phyloP scores from a whole-genome alignment of 2,329 filamentous ascomycete genomes.

The Alternaria alternata region DNA sequence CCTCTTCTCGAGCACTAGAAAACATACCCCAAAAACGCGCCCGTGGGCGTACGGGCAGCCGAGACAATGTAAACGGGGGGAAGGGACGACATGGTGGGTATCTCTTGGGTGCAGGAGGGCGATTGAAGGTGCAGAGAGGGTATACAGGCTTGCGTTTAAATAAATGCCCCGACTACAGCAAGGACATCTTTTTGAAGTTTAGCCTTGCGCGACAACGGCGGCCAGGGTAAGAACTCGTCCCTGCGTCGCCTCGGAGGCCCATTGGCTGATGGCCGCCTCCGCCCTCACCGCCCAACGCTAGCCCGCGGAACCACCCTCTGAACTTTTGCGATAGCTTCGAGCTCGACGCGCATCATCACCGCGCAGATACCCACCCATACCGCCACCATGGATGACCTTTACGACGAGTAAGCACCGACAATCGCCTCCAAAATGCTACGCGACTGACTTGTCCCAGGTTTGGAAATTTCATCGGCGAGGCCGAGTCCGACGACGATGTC shows the following conservation, averaged over 20 bases:
- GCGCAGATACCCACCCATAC: conserved; percentile 20
- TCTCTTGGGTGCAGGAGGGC: conserved; percentile 11
- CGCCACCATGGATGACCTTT: conserved; percentile 86
- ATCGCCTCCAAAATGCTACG: neutral
- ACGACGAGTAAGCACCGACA: conserved; percentile 76
- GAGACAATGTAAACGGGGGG: conserved; percentile 97
- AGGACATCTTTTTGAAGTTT: conserved; percentile 27
- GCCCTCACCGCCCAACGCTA: conserved; percentile 37
- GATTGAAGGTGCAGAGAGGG: conserved; percentile 11
- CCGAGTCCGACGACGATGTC: conserved; percentile 87
- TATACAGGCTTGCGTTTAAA: conserved; percentile 3
- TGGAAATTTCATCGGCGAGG: conserved; percentile 97
- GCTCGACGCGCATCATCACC: conserved; percentile 30
- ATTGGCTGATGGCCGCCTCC: conserved; percentile 22
- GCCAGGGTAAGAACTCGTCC: conserved; percentile 23
- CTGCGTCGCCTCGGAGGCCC: conserved; percentile 20
- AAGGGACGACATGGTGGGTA: conserved; percentile 74
- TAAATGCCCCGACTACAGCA: neutral
- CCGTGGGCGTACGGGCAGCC: conserved; percentile 86
- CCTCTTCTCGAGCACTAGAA: conserved; percentile 23
- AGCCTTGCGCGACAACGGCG: conserved; percentile 21
- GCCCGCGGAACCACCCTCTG: conserved; percentile 24
- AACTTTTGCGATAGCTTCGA: conserved; percentile 42
- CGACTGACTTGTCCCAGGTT: conserved; percentile 67
- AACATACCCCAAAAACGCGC: conserved; percentile 89